phyloP scores from a whole-genome alignment of 768 basidiomycete species.

The Trametes punicea region DNA sequence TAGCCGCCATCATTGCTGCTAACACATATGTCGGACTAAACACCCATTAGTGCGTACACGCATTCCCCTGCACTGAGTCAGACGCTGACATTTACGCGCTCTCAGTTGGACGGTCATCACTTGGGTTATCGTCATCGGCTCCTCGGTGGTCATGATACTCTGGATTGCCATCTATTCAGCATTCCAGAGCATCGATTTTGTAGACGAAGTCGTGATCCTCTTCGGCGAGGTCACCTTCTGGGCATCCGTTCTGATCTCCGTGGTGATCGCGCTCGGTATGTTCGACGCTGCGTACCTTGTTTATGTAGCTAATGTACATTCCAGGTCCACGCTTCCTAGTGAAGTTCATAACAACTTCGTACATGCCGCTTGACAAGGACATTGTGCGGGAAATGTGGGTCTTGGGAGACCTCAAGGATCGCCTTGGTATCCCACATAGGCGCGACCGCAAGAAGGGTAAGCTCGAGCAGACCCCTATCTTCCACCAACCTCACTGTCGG shows the following conservation, averaged over 20 bases:
- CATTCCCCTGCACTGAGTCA: slow-evolving; percentile 12
- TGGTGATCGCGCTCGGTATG: slow-evolving; percentile 68
- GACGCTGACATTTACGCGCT: neutral
- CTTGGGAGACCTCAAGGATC: slow-evolving; percentile 75
- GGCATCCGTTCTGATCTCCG: slow-evolving; percentile 69
- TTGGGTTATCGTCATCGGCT: slow-evolving; percentile 78
- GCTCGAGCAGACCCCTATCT: slow-evolving; percentile 71
- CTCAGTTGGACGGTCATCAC: slow-evolving; percentile 81
- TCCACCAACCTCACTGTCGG: slow-evolving; percentile 57
- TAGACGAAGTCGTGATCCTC: slow-evolving; percentile 66
- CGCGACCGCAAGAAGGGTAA: slow-evolving; percentile 46
- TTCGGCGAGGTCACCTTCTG: slow-evolving; percentile 83
- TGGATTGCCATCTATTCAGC: slow-evolving; percentile 90
- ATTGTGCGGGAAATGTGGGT: slow-evolving; percentile 94
- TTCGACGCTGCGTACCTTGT: no score
- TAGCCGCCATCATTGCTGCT: slow-evolving; percentile 82
- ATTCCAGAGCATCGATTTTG: slow-evolving; percentile 69
- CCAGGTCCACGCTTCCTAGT: slow-evolving; percentile 81
- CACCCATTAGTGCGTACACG: slow-evolving; percentile 73
- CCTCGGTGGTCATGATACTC: slow-evolving; percentile 75
- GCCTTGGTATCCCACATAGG: slow-evolving; percentile 61
- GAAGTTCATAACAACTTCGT: slow-evolving; percentile 68
- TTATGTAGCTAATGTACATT: neutral
- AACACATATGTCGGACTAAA: slow-evolving; percentile 90
- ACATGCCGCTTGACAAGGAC: slow-evolving; percentile 81